Evolutionary conservation across 306 rosid genomes (phyloP).

Genomic region (Gastrolobium bilobum): DNA sequence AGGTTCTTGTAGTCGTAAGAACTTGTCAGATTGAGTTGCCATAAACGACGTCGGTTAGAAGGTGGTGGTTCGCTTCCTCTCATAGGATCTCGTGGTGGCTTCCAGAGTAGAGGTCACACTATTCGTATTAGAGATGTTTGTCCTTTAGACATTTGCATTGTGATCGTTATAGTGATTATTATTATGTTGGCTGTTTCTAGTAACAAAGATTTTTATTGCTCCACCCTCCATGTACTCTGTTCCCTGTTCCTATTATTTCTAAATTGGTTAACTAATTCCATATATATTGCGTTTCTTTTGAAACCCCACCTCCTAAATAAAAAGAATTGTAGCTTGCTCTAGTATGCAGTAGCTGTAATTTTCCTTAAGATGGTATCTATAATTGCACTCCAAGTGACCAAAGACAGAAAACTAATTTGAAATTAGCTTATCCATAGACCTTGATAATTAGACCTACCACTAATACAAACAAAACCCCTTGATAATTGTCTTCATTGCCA

Average conservation of each 20-base stretch:
- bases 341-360: conserved; percentile 56
- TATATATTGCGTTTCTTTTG: neutral
- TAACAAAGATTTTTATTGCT: neutral
- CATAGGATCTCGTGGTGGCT: neutral
- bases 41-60: neutral
- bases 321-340: conserved; percentile 70
- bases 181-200: conserved; percentile 17
- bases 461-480: neutral
- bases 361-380: conserved; percentile 58
- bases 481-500: neutral
- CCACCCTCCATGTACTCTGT: neutral
- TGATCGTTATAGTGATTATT: neutral
- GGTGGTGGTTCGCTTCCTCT: neutral
- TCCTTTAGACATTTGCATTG: neutral
- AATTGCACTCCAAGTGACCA: conserved; percentile 54
- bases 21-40: neutral
- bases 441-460: neutral
- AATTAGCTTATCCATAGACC: neutral
- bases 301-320: neutral
- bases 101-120: neutral
- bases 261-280: conserved; percentile 12
- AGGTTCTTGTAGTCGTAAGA: neutral
- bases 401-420: conserved; percentile 49
- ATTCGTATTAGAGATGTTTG: conserved; percentile 6
- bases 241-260: neutral